A percentile compares a stretch with the other conserved stretches of the same genome.
Evolutionary conservation across 2,329 filamentous ascomycete species (phyloP).

Genomic region (Trichoderma arundinaceum): DNA sequence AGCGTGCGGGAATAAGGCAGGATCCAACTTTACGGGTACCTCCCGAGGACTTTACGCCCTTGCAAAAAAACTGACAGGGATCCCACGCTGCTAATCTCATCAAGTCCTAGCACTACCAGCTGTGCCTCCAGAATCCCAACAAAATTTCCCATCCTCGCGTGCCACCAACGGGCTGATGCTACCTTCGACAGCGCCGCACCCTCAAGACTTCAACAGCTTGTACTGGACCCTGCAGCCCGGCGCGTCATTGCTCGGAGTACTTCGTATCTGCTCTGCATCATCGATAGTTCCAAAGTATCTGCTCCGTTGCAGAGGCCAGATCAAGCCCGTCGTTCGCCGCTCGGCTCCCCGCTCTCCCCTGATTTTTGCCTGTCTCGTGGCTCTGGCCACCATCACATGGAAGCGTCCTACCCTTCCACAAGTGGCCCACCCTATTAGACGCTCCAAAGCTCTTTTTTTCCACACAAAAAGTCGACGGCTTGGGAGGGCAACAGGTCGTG

Average conservation of each 20-base stretch:
- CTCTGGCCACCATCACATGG: constrained; percentile 29
- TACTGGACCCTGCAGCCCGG: constrained; percentile 17
- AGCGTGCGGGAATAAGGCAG: too few species aligned
- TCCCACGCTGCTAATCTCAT: constrained; percentile 3
- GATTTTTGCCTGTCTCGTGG: constrained; percentile 13
- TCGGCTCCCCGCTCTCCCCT: constrained; percentile 10
- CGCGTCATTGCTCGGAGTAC: constrained; percentile 11
- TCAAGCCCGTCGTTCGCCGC: constrained; percentile 10
- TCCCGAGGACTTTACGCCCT: background rate
- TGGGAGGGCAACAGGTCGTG: constrained; percentile 50
- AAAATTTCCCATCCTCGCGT: constrained; percentile 27
- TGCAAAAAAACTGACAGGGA: background rate
- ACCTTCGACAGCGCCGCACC: constrained; percentile 7
- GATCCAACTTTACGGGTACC: background rate
- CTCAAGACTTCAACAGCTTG: constrained; percentile 7
- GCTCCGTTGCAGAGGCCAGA: background rate
- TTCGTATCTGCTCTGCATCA: background rate
- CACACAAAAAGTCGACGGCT: constrained; percentile 31
- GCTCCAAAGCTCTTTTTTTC: constrained; percentile 13
- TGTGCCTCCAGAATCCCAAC: constrained; percentile 24
- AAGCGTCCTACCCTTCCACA: constrained; percentile 22
- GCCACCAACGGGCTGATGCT: constrained; percentile 2
- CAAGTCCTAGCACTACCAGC: constrained; percentile 3
- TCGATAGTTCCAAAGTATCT: background rate
- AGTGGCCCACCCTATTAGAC: constrained; percentile 24